Base-by-base conservation (phyloP, 2,329 filamentous ascomycete genomes). In the Fusarium vanettenii region DNA sequence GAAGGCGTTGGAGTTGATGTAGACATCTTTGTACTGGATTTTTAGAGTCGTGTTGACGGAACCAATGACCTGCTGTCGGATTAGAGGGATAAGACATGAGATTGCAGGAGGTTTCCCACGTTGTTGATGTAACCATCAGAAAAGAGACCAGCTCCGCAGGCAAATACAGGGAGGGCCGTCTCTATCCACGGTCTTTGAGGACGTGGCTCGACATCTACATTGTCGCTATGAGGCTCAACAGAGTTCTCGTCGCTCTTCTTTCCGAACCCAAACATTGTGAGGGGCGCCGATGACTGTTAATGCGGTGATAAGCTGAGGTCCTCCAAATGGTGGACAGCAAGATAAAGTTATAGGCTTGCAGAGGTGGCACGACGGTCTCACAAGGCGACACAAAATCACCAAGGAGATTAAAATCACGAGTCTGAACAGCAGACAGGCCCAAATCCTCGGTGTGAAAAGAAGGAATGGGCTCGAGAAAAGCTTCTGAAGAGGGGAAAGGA, bases 81-180 rank as follows among this genome's bases (percentile, higher is more conserved):
- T 50, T 37, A 68, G 16, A 20, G 37, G 33, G 6, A 2, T n/a
- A 2, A 59, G 25, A 9, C 9, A 6, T 27, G 27, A 50, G 11
- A 33, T 4, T 4, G 31, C 31, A 0, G 66, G 9, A 27, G 22
- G 1, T 20, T 41, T 65, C 81, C 72, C 84, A 95, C 94, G 79
- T 94, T 95, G 84, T 97, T 97, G 80, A 98, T 90, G 82, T 98
- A 98, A 18, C 95, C 95, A 82, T 98, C 95, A 27, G 93, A 95
- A 84, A 98, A 98, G 2, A 98, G 88, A 79, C 95, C 95, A 61
- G 95, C 94, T 74, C 95, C 95, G 80, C 95, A 97, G 50, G 95
- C 95, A 76, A 98, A 92, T 1, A 95, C 93, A 16, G 95, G 94
- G 88, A 89, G 50, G 5, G 74, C 77, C 3, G 75, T 77, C 20